Conservation (phyloP, 2,329 filamentous ascomycete genomes). For the Aulographum hederae region DNA sequence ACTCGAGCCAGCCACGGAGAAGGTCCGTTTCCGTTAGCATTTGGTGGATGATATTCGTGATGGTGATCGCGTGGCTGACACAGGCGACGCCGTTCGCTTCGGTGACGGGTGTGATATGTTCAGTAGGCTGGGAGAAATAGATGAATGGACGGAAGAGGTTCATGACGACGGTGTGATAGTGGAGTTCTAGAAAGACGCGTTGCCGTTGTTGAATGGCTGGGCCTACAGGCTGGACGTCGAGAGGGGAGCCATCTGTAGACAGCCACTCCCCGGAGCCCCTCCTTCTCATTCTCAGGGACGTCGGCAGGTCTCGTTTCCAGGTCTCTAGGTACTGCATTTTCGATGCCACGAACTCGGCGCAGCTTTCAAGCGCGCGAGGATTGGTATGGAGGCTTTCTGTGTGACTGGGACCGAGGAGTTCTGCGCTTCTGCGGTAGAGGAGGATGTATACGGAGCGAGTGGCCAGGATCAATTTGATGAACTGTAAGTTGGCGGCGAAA, state of each 20-base stretch:
- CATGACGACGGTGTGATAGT: constrained; percentile 11
- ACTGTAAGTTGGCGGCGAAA: constrained; percentile 20
- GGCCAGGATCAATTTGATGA: constrained; percentile 17
- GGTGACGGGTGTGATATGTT: constrained; percentile 3
- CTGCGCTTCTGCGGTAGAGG: constrained; percentile 15
- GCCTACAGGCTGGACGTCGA: constrained; percentile 5
- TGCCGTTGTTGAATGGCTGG: constrained; percentile 6
- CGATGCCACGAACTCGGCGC: constrained; percentile 13
- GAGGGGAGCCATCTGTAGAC: constrained; percentile 7
- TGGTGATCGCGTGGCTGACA: constrained; percentile 9
- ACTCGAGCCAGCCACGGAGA: constrained; percentile 17
- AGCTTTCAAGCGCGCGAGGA: constrained; percentile 12
- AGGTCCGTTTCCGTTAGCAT: constrained; percentile 5
- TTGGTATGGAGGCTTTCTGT: constrained; percentile 14
- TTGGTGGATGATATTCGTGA: constrained; percentile 10
- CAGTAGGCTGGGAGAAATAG: constrained; percentile 4
- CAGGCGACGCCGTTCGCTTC: constrained; percentile 7
- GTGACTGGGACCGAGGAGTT: constrained; percentile 7
- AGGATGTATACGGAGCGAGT: constrained; percentile 15
- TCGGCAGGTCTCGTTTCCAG: constrained; percentile 19
- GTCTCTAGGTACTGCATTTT: constrained; percentile 12
- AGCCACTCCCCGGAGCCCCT: constrained; percentile 7
- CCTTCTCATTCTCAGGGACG: constrained; percentile 10
- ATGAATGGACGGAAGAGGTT: constrained; percentile 12
- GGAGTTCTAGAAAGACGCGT: constrained; percentile 10